Evolutionary conservation across 2,329 filamentous ascomycete genomes (phyloP).

Genomic region (Cladosporium colombiae): DNA sequence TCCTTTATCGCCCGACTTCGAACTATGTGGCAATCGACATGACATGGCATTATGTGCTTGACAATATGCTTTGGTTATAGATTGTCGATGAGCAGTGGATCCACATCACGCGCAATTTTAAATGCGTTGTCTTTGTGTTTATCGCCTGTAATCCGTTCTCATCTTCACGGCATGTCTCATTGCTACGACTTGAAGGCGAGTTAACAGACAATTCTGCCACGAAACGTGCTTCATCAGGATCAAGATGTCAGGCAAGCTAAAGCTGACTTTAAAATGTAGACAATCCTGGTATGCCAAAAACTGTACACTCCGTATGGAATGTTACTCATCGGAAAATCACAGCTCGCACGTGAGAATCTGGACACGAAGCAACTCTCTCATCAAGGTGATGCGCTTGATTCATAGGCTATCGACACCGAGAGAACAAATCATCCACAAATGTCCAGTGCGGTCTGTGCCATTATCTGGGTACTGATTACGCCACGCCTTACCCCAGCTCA

Average conservation of each 20-base stretch:
- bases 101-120: not conserved
- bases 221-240: not conserved
- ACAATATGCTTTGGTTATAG: not conserved
- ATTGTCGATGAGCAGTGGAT: not conserved
- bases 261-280: not conserved
- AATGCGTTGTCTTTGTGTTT: not conserved
- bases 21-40: constrained; percentile 5
- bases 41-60: not conserved
- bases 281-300: not conserved
- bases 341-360: not conserved
- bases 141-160: not conserved
- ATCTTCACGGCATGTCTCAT: not conserved
- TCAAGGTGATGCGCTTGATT: not conserved
- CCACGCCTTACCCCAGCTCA: not conserved
- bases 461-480: not conserved
- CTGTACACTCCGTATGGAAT: not conserved
- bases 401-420: not conserved
- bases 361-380: not conserved
- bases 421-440: not conserved
- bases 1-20: not conserved
- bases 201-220: not conserved
- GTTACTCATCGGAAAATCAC: not conserved
- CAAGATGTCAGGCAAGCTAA: not conserved
- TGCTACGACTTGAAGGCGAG: not conserved
- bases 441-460: not conserved